Evolutionary conservation across 306 rosid species (phyloP), one percentile per base, ranked within the genome.

Genomic region (Parietaria judaica): DNA sequence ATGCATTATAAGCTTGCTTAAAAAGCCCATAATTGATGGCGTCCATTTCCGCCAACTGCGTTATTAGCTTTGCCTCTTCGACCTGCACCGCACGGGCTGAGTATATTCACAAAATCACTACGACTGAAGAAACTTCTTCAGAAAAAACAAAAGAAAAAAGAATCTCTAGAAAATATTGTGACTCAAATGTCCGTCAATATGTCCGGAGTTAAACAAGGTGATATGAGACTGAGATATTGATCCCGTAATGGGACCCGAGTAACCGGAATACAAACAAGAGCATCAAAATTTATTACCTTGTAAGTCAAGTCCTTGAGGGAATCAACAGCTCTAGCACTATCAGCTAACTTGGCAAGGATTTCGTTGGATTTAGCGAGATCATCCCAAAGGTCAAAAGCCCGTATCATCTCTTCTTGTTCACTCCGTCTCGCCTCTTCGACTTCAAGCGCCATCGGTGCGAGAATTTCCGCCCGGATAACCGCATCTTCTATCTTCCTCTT

Each of bases 21-120:
- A 86, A 86, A 38, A 89, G 85, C 66, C 89, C 89, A 60, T 64
- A 78, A 66, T 83, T 74, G 72, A 89, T 76, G 55, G 81, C 91
- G 70, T 89, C 85, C 65, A 60, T 69, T 70, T 86, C 95, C 39
- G 87, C 85, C 69, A 89, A 72, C 54, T 86, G 85, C 7, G 80
- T 78, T 67, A 89, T 86, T 71, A 89, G 69, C 72, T 86, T 82
- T 67, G 95, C 97, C 74, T 89, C 97, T 82, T 89, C 95, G 50
- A 62, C 82, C 97, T 89, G 81, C 75, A 72, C 31, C 46, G 62
- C 14, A 58, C 6, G 54, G 48, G 56, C 34, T 34, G 23, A 31
- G 31, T 44, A 10, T 4, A 48, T 31, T 47, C 14, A 54, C 16
- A 54, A 61, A 37, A 14, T 36, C 63, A 63, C 48, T 16, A 55